phyloP scores from a whole-genome alignment of 2,329 filamentous ascomycete genomes.

The Botryotinia globosa region DNA sequence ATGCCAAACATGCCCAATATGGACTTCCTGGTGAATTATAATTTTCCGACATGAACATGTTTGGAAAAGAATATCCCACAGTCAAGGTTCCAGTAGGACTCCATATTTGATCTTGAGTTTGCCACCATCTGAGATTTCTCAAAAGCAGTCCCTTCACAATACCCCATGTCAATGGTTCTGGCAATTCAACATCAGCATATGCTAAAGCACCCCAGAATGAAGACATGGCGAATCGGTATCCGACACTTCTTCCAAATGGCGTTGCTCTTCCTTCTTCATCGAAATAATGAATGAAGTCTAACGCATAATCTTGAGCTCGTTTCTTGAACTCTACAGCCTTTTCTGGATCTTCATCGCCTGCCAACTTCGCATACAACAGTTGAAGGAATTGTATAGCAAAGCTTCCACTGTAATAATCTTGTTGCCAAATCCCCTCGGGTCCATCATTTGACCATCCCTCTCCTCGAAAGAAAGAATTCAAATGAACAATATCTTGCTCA shows the following conservation, averaged over 20 bases:
- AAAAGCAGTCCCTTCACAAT: constrained; percentile 74
- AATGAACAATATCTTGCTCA: constrained; percentile 71
- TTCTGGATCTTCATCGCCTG: constrained; percentile 61
- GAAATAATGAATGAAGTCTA: constrained; percentile 74
- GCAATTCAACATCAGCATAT: constrained; percentile 71
- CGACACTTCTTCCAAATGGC: constrained; percentile 74
- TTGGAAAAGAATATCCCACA: constrained; percentile 73
- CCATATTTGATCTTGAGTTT: constrained; percentile 71
- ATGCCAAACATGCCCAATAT: constrained; percentile 78
- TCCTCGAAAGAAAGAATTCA: constrained; percentile 79
- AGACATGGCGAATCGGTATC: constrained; percentile 83
- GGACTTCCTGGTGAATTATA: constrained; percentile 72
- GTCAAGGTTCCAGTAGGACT: constrained; percentile 71
- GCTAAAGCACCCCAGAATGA: constrained; percentile 78
- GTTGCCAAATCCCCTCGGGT: constrained; percentile 73
- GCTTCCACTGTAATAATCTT: constrained; percentile 82
- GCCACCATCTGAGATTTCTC: constrained; percentile 77
- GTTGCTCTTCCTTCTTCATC: constrained; percentile 69
- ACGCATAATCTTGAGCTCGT: constrained; percentile 62
- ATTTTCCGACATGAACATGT: constrained; percentile 78
- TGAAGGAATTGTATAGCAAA: constrained; percentile 82
- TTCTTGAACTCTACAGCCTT: constrained; percentile 67
- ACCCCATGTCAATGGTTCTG: constrained; percentile 71
- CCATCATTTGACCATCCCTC: constrained; percentile 82
- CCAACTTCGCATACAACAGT: constrained; percentile 71